These are phyloP conservation scores for Hypoxylon cercidicola DNA, from an alignment of 495 filamentous ascomycete genomes.

Conservation along the genomic window DNA sequence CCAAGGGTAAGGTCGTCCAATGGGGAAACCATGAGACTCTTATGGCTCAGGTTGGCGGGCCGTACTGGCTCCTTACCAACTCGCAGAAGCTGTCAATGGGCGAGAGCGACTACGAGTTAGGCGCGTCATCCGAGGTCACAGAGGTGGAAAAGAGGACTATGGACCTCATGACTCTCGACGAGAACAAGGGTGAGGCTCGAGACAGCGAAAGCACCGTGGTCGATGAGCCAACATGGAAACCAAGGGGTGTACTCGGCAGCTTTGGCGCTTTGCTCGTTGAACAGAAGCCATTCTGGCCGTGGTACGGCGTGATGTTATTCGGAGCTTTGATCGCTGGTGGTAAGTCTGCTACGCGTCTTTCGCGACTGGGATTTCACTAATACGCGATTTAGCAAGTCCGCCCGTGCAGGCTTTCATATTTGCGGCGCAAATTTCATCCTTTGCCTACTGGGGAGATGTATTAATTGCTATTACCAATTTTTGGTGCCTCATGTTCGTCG, in stretches of 20 bases:
- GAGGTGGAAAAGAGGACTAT: conserved; percentile 55
- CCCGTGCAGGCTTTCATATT: conserved; percentile 64
- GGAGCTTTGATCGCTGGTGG: conserved; percentile 63
- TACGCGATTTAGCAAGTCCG: conserved; percentile 47
- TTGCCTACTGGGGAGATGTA: conserved; percentile 54
- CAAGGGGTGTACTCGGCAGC: conserved; percentile 55
- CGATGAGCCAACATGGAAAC: conserved; percentile 36
- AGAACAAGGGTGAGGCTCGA: conserved; percentile 27
- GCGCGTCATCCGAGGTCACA: conserved; percentile 37
- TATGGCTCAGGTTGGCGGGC: conserved; percentile 66
- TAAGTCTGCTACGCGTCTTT: conserved; percentile 38
- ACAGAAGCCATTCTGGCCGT: conserved; percentile 57
- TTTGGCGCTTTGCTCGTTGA: conserved; percentile 59
- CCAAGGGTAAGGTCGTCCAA: conserved; percentile 70
- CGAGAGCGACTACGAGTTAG: conserved; percentile 25
- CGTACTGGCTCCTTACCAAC: conserved; percentile 63
- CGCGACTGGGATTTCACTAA: conserved; percentile 18
- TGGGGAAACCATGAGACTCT: conserved; percentile 75
- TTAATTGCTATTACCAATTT: conserved; percentile 60
- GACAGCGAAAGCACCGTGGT: conserved; percentile 38
- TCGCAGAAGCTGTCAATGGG: conserved; percentile 59
- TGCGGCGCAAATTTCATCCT: conserved; percentile 59
- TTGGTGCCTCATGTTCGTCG: conserved; percentile 74
- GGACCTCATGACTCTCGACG: conserved; percentile 47
- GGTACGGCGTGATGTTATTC: conserved; percentile 59